These are phyloP conservation scores for Puccinia polysora DNA, from an alignment of 1,284 basidiomycete species.

Conservation along the genomic window DNA sequence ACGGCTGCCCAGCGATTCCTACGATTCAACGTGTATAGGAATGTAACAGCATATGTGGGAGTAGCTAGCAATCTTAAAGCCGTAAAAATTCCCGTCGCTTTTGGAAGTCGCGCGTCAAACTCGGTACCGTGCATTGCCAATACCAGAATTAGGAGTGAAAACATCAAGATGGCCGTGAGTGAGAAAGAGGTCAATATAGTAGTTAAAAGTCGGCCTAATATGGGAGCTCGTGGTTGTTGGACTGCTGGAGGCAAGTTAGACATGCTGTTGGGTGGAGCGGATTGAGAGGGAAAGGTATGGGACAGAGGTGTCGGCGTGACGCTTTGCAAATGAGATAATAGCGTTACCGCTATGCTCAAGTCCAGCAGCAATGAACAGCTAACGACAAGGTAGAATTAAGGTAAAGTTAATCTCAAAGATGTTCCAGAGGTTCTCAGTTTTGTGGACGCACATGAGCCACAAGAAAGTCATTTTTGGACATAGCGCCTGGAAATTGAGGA, in stretches of 20 bases:
- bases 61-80: constrained; percentile 37
- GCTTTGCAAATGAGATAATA: constrained; percentile 22
- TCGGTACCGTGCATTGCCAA: constrained; percentile 43
- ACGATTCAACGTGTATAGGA: constrained; percentile 41
- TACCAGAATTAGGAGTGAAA: constrained; percentile 40
- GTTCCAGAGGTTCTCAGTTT: too few species aligned
- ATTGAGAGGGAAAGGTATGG: neutral
- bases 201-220: constrained; percentile 38
- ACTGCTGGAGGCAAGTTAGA: neutral
- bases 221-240: constrained; percentile 21
- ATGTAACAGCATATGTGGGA: constrained; percentile 42
- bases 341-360: constrained; percentile 35
- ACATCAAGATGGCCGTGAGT: constrained; percentile 42
- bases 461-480: constrained; percentile 43
- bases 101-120: constrained; percentile 36
- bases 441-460: constrained; percentile 38
- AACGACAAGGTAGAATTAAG: neutral
- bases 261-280: constrained; percentile 2
- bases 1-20: neutral
- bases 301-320: neutral
- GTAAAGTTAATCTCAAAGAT: neutral
- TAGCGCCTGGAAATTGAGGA: too few species aligned
- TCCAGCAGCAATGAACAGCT: constrained; percentile 38
- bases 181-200: constrained; percentile 42
- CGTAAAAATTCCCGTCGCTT: constrained; percentile 42